Evolutionary conservation across 805 yeast species (phyloP), one percentile per base, ranked within the genome.

Genomic region (Nakazawaea pomicola): DNA sequence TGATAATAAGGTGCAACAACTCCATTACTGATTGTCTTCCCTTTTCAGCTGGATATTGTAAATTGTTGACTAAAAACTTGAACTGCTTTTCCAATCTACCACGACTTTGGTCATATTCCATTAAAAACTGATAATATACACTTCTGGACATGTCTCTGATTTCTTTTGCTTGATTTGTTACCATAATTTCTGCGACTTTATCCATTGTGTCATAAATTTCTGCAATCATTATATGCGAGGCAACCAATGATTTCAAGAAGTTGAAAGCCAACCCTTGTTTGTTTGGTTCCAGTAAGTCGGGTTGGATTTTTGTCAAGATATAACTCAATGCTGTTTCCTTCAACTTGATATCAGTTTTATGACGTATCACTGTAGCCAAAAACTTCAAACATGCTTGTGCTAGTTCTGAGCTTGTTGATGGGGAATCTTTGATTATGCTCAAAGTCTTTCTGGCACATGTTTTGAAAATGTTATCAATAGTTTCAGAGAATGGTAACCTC

Each of bases 11-110:
- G 52, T 82, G 83, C 35, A 91, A 67, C 53, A 91, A 67, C 53
- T 93, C 98, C 85, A 93, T 76, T 2, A 88, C 95, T 0, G 97
- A 86, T 49, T 83, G 82, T 39, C 97, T 71, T 39, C 99, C 99
- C 31, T 77, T 71, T 44, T 84, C 84, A 3, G 95, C 80, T 4
- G 95, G 90, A 56, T 93, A 93, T 18, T 79, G 72, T 48, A 93
- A 65, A 57, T 93, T 93, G 41, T 76, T 77, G 7, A 90, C 84
- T 60, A 93, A 68, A 55, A 83, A 80, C 48, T 81, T 78, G 62
- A 91, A 81, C 49, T 87, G 95, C 51, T 82, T 85, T 48, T 85
- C 93, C 36, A 93, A 58, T 48, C 87, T 75, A 4, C 91, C 89
- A 51, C 80, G 73, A 24, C 98, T 89, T 64, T 91, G 97, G 52